These are phyloP conservation scores for Dissophora globulifera DNA, from an alignment of 192 early-diverging fungal species.

Conservation along the genomic window DNA sequence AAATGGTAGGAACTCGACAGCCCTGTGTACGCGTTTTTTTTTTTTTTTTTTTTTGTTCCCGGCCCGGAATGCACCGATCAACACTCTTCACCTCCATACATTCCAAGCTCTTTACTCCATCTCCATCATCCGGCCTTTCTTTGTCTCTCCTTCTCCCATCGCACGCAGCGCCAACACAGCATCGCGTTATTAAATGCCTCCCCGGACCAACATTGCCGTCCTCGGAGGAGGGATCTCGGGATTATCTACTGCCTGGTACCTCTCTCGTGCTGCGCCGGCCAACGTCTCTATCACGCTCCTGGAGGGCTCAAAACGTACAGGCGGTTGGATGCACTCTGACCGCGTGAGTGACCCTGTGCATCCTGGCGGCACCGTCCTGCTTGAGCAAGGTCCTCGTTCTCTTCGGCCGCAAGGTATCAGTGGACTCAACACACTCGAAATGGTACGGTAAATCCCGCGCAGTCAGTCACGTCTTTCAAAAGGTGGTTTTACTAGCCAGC, in stretches of 20 bases:
- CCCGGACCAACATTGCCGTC: constrained; percentile 68
- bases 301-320: constrained; percentile 73
- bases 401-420: constrained; percentile 77
- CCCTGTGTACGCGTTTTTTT: too few relatives aligned
- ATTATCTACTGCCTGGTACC: constrained; percentile 84
- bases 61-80: too few relatives aligned
- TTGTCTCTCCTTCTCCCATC: neutral
- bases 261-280: constrained; percentile 59
- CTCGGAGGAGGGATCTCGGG: constrained; percentile 94
- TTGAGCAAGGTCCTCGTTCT: constrained; percentile 87
- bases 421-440: constrained; percentile 78
- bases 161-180: neutral
- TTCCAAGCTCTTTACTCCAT: too few relatives aligned
- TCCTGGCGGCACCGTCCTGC: constrained; percentile 58
- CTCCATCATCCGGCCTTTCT: too few relatives aligned
- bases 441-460: too few relatives aligned
- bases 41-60: too few relatives aligned
- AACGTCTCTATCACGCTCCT: constrained; percentile 74
- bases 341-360: constrained; percentile 50
- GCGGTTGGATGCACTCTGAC: constrained; percentile 90
- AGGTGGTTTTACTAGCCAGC: too few relatives aligned
- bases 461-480: too few relatives aligned
- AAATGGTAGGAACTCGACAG: too few relatives aligned
- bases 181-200: constrained; percentile 22
- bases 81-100: too few relatives aligned